Conservation (phyloP, 2,329 filamentous ascomycete genomes). For the Nakataea oryzae region DNA sequence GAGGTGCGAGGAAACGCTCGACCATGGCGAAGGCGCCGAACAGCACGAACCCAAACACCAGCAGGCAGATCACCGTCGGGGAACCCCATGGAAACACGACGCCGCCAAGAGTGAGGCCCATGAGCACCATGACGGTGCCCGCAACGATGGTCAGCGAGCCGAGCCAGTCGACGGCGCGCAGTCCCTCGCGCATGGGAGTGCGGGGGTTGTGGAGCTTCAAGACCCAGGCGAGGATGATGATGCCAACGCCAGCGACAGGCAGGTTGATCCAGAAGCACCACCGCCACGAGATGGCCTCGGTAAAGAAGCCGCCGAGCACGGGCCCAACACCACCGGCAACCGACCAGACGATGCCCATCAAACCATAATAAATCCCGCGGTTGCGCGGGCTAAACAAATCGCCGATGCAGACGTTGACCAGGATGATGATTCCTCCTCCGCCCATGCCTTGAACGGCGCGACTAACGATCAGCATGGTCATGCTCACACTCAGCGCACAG, state of each 20-base stretch:
- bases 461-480: conserved; percentile 36
- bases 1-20: conserved; percentile 63
- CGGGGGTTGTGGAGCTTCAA: conserved; percentile 59
- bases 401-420: conserved; percentile 43
- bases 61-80: conserved; percentile 63
- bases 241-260: conserved; percentile 26
- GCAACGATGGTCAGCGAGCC: conserved; percentile 54
- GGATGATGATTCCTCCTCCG: conserved; percentile 36
- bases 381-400: conserved; percentile 40
- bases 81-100: conserved; percentile 66
- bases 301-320: conserved; percentile 50
- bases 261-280: conserved; percentile 62
- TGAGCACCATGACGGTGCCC: conserved; percentile 74
- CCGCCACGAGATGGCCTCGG: conserved; percentile 47
- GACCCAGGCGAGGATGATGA: conserved; percentile 45
- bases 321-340: conserved; percentile 56
- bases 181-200: conserved; percentile 50
- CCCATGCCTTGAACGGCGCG: conserved; percentile 41
- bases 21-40: conserved; percentile 58
- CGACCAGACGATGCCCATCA: conserved; percentile 59
- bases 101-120: conserved; percentile 79
- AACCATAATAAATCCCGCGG: conserved; percentile 43
- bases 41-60: conserved; percentile 60
- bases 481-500: conserved; percentile 31
- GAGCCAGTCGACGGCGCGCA: conserved; percentile 52